Conservation (phyloP, 768 basidiomycete genomes). For the Boletus reticuloceps region DNA sequence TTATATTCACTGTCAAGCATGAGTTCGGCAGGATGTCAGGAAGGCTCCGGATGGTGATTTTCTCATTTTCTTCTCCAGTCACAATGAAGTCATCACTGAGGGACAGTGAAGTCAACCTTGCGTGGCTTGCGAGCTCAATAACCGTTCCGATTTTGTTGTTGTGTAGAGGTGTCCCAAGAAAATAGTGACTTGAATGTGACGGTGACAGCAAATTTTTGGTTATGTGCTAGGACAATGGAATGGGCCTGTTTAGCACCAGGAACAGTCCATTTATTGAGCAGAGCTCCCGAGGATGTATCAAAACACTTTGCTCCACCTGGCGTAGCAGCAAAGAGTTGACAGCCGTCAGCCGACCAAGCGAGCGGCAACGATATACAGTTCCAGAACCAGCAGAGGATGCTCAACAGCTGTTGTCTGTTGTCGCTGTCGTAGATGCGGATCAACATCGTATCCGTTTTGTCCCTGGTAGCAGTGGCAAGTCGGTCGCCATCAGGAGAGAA, state of each 20-base stretch:
- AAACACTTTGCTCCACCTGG: background rate
- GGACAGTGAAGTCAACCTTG: background rate
- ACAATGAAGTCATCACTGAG: background rate
- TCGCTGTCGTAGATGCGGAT: background rate
- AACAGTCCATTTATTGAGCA: too few species aligned
- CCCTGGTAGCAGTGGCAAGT: too few species aligned
- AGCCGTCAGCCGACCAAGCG: background rate
- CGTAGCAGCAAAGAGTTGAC: background rate
- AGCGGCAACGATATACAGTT: background rate
- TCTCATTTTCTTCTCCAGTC: background rate
- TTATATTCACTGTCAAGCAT: background rate
- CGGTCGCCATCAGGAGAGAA: too few species aligned
- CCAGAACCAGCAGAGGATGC: background rate
- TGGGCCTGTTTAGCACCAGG: too few species aligned
- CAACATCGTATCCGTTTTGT: background rate
- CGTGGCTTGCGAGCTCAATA: background rate
- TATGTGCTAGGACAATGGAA: too few species aligned
- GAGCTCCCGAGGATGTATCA: background rate
- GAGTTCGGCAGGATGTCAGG: background rate
- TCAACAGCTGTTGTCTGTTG: background rate
- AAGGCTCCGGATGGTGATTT: background rate
- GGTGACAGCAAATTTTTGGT: too few species aligned
- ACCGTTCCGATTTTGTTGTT: background rate
- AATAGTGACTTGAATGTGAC: background rate
- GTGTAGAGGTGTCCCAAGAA: background rate